Conservation (phyloP, 2,329 filamentous ascomycete genomes). For the Aphanoascus verrucosus region DNA sequence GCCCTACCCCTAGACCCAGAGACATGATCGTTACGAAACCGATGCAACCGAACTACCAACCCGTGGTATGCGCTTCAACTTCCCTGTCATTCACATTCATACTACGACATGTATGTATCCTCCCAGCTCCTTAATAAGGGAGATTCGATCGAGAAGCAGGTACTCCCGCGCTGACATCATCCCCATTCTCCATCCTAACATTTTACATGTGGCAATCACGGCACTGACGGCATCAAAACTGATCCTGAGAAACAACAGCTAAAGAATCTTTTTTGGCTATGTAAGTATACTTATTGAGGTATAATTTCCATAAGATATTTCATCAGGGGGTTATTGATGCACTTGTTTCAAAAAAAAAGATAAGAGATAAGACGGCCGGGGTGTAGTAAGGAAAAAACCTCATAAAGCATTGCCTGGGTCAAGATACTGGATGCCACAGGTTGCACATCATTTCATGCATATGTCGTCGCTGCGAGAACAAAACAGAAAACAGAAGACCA, state of each 20-base stretch:
- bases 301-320: constrained; percentile 3
- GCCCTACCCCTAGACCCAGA: neutral
- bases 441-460: constrained; percentile 7
- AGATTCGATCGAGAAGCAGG: neutral
- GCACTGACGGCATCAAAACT: neutral
- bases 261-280: neutral
- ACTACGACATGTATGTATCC: too few relatives aligned
- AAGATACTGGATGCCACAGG: constrained; percentile 2
- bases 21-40: neutral
- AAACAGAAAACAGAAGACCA: neutral
- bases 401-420: constrained; percentile 5
- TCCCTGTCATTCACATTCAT: too few relatives aligned
- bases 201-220: neutral
- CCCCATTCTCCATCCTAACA: neutral
- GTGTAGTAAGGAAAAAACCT: neutral
- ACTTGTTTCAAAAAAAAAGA: neutral
- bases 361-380: too few relatives aligned
- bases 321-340: constrained; percentile 2
- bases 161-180: neutral
- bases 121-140: too few relatives aligned
- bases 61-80: neutral
- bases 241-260: neutral
- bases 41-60: constrained; percentile 1
- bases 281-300: neutral
- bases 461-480: constrained; percentile 7